These are phyloP conservation scores for Candida albicans DNA, from an alignment of 1,139 yeast species.

Conservation along the genomic window DNA sequence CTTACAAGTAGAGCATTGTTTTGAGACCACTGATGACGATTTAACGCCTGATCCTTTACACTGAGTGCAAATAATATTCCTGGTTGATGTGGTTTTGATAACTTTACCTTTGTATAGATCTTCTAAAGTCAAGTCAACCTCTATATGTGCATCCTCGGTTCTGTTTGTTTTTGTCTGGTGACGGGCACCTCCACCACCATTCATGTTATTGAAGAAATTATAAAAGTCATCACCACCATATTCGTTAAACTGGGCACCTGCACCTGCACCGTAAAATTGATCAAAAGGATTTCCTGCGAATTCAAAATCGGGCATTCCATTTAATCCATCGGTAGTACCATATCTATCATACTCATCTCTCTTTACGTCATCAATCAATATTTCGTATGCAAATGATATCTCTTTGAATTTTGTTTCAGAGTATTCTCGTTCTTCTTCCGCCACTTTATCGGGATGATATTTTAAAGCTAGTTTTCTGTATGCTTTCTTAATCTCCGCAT, in stretches of 20 bases:
- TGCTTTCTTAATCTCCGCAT: conserved; percentile 71
- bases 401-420: conserved; percentile 77
- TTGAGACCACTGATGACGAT: conserved; percentile 51
- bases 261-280: conserved; percentile 32
- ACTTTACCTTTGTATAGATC: conserved; percentile 83
- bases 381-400: conserved; percentile 75
- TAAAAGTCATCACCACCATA: conserved; percentile 69
- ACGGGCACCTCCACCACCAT: conserved; percentile 22
- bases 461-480: conserved; percentile 71
- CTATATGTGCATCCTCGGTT: conserved; percentile 69
- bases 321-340: conserved; percentile 39
- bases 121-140: conserved; percentile 64
- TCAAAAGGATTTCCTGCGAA: conserved; percentile 45
- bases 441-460: conserved; percentile 80
- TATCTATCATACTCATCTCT: conserved; percentile 58
- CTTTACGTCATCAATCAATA: conserved; percentile 61
- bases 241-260: conserved; percentile 24
- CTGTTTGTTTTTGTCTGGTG: conserved; percentile 13
- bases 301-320: conserved; percentile 17
- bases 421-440: conserved; percentile 60
- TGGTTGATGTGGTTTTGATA: conserved; percentile 69
- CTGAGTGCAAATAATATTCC: conserved; percentile 67
- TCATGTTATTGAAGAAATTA: conserved; percentile 59
- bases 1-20: conserved; percentile 64
- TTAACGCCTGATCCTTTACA: conserved; percentile 80